phyloP scores from a whole-genome alignment of 2,329 filamentous ascomycete species.

The Lachnellula willkommii region DNA sequence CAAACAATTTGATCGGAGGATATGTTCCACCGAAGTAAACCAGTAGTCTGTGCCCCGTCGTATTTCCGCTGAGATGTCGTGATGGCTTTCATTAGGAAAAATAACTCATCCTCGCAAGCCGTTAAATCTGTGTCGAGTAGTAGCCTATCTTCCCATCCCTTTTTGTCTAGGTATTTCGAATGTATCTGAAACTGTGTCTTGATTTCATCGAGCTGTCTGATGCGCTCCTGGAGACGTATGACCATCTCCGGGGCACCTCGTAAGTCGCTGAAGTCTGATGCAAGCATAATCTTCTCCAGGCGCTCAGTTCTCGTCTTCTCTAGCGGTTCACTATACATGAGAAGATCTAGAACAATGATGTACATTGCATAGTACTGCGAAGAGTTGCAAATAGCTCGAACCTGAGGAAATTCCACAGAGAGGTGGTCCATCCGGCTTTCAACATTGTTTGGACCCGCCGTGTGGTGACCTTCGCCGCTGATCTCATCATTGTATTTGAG shows the following conservation, averaged over 20 bases:
- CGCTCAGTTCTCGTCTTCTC: constrained; percentile 97
- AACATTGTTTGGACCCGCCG: constrained; percentile 48
- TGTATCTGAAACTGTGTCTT: constrained; percentile 95
- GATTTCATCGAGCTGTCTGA: constrained; percentile 91
- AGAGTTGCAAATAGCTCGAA: constrained; percentile 93
- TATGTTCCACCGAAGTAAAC: constrained; percentile 85
- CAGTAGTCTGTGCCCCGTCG: constrained; percentile 69
- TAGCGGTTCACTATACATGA: constrained; percentile 92
- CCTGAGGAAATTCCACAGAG: constrained; percentile 92
- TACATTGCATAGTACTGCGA: constrained; percentile 97
- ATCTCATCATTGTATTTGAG: constrained; percentile 97
- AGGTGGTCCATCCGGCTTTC: constrained; percentile 91
- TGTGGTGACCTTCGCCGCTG: constrained; percentile 49
- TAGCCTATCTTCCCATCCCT: constrained; percentile 86
- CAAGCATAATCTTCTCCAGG: constrained; percentile 97
- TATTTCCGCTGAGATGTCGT: constrained; percentile 89
- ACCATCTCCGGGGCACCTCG: constrained; percentile 92
- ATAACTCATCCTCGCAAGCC: constrained; percentile 90
- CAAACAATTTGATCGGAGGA: constrained; percentile 94
- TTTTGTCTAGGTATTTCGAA: constrained; percentile 75
- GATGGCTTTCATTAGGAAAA: constrained; percentile 99
- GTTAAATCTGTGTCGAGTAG: constrained; percentile 84
- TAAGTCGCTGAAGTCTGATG: constrained; percentile 96
- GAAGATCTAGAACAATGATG: constrained; percentile 90
- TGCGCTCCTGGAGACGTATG: constrained; percentile 81